Base-by-base conservation (phyloP, 345 rosid genomes). In the Capsella bursapastoris region DNA sequence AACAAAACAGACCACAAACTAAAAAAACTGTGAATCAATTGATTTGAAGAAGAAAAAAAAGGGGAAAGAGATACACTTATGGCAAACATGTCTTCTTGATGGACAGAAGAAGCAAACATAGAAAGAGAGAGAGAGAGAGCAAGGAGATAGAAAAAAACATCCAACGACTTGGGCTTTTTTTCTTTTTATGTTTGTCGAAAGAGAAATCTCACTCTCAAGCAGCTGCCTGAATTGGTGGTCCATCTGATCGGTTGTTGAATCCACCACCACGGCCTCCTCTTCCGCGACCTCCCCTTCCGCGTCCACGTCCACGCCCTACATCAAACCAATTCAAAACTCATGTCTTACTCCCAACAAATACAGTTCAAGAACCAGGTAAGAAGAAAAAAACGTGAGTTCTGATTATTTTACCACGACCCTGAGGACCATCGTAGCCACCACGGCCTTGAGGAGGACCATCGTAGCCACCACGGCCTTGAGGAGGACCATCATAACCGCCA, bases 281-380 rank as follows among this genome's bases (percentile, higher is more conserved):
- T 40, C 81, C 81, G 31, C 81, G 81, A 8, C 81, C 81, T 60
- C 73, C 81, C 81, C 90, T 86, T 57, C 96, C 98, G 13, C 95
- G 91, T 18, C 81, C 89, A 16, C 88, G 86, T 14, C 93, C 93
- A 72, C 92, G 90, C 35, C 92, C 94, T 90, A 71, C 32, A 79
- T 57, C 10, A 52, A 47, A 25, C 57, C 48, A 68, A 4, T 61
- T 51, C 57, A 44, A 14, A 60, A 35, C 50, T 74, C 35, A 76
- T 9, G 11, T 14, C 29, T 62, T 37, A 55, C 56, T 65, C 70
- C 62, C 62, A 37, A 68, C 35, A 7, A 0, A 15, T 52, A 14
- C 15, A 2, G 29, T 31, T 28, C 3, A 50, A n/a, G 5, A 51
- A 15, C 35, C 6, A 0, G 8, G 22, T 34, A 11, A 48, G 28